phyloP scores from a whole-genome alignment of 495 filamentous ascomycete species.

The Aspergillus leporis region DNA sequence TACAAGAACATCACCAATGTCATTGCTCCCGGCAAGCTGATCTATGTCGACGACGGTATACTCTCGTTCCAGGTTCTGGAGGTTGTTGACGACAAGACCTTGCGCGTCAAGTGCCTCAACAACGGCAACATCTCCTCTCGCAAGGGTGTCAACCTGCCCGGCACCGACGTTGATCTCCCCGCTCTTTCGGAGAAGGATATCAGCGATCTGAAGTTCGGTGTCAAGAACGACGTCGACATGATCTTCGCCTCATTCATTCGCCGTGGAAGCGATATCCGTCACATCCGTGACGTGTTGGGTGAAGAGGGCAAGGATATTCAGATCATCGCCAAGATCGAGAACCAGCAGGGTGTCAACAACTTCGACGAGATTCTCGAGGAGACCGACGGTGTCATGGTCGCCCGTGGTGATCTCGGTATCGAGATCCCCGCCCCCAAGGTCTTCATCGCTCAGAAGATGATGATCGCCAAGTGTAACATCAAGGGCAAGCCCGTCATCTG shows the following conservation, averaged over 20 bases:
- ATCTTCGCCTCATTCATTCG: constrained; percentile 98
- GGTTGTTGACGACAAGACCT: constrained; percentile 83
- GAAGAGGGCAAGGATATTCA: constrained; percentile 94
- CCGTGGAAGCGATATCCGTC: constrained; percentile 82
- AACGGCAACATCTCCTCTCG: constrained; percentile 97
- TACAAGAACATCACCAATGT: constrained; percentile 99
- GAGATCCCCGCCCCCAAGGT: constrained; percentile 98
- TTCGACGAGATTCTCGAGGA: constrained; percentile 94
- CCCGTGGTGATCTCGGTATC: constrained; percentile 96
- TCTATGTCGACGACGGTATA: constrained; percentile 98
- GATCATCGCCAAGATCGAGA: constrained; percentile 99
- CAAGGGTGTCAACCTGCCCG: constrained; percentile 98
- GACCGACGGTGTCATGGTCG: constrained; percentile 99
- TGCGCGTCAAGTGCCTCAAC: constrained; percentile 83
- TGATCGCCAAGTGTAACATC: constrained; percentile 99
- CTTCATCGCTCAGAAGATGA: constrained; percentile 99
- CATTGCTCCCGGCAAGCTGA: constrained; percentile 86
- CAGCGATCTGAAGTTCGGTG: constrained; percentile 87
- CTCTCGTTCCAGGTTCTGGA: constrained; percentile 92
- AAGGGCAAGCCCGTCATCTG: constrained; percentile 98
- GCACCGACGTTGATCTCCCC: constrained; percentile 97
- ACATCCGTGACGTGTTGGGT: constrained; percentile 89
- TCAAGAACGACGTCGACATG: constrained; percentile 98
- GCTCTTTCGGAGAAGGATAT: constrained; percentile 99
- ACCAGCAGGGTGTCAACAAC: constrained; percentile 98